Evolutionary conservation across 2,329 filamentous ascomycete genomes (phyloP).

Genomic region (Ciborinia camelliae): DNA sequence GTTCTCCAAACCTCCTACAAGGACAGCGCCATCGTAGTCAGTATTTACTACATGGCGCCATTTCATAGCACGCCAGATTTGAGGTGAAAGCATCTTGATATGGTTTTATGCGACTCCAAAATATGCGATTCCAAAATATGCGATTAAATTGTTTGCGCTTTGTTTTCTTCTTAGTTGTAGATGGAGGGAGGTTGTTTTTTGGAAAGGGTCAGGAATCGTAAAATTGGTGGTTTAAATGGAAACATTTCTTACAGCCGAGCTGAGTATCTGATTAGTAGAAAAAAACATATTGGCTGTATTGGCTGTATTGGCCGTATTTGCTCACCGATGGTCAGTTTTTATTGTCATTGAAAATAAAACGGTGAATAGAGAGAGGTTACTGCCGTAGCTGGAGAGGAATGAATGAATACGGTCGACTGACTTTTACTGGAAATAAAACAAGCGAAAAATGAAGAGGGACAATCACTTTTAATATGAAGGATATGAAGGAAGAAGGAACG

Average conservation of each 20-base stretch:
- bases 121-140: not conserved
- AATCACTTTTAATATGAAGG: not conserved
- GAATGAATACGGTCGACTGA: not conserved
- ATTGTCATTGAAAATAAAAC: too few relatives aligned
- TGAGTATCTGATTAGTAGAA: not conserved
- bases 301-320: too few relatives aligned
- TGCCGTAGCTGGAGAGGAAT: too few relatives aligned
- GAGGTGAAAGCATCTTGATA: not conserved
- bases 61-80: not conserved
- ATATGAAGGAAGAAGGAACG: not conserved
- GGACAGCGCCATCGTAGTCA: slow-evolving; percentile 9
- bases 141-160: not conserved
- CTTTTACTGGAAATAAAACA: not conserved
- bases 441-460: not conserved
- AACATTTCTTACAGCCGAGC: not conserved
- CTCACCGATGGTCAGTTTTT: too few relatives aligned
- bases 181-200: not conserved
- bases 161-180: not conserved
- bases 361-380: not conserved
- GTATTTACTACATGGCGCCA: not conserved
- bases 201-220: too few relatives aligned
- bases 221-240: not conserved
- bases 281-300: too few relatives aligned
- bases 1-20: slow-evolving; percentile 7
- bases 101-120: not conserved